A percentile compares a stretch with the other conserved stretches of the same genome.
phyloP scores from a whole-genome alignment of 192 early-diverging fungal species.

The Podochytrium sp. region DNA sequence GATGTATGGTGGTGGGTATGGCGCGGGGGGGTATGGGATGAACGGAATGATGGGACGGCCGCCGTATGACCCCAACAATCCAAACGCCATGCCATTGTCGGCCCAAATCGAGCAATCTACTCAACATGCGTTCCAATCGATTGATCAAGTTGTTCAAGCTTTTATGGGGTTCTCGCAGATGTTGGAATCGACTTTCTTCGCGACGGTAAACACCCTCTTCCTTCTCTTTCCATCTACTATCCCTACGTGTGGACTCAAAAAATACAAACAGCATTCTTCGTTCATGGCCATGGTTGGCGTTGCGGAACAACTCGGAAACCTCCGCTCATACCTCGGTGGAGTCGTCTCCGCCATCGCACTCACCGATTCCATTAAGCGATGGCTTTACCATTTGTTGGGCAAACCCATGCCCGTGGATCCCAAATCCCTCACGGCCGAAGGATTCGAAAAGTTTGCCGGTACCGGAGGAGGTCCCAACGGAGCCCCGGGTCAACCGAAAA shows the following conservation, averaged over 20 bases:
- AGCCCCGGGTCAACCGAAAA: background rate
- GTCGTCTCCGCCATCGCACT: constrained; percentile 81
- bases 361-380: constrained; percentile 67
- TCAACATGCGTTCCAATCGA: constrained; percentile 87
- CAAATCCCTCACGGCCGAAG: constrained; percentile 69
- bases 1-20: constrained; percentile 55
- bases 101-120: constrained; percentile 89
- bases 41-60: constrained; percentile 49
- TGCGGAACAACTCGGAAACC: constrained; percentile 95
- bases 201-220: constrained; percentile 66
- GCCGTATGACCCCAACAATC: constrained; percentile 57
- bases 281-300: constrained; percentile 95
- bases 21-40: constrained; percentile 41
- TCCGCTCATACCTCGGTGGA: constrained; percentile 83
- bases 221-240: constrained; percentile 63
- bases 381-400: constrained; percentile 67
- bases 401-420: constrained; percentile 70
- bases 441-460: constrained; percentile 75
- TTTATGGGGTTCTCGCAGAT: constrained; percentile 98
- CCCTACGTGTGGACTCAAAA: background rate
- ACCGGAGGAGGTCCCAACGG: constrained; percentile 6
- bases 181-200: constrained; percentile 97
- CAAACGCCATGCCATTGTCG: constrained; percentile 72
- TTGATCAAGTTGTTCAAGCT: constrained; percentile 91
- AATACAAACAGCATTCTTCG: constrained; percentile 33